Conservation (phyloP, 2,329 filamentous ascomycete genomes). For the Aspergillus uvarum region DNA sequence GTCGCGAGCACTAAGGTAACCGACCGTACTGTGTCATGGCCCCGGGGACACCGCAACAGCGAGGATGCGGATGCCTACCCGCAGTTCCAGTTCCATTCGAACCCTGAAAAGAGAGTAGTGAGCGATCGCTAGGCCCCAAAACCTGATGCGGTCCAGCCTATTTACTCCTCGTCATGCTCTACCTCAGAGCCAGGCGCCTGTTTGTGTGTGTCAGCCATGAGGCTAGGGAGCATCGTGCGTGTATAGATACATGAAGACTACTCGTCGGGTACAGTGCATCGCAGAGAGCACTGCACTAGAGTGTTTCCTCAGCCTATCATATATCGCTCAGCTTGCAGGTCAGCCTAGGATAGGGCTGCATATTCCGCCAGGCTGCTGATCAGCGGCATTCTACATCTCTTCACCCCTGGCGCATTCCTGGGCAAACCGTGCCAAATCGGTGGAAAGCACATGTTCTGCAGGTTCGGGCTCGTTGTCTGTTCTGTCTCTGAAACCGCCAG, state of each 20-base stretch:
- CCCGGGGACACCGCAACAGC: slow-evolving; percentile 46
- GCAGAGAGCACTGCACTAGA: neutral
- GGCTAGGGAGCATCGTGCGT: neutral
- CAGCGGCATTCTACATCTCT: neutral
- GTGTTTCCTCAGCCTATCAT: neutral
- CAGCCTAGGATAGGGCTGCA: no score
- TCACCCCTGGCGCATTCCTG: neutral
- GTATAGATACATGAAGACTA: neutral
- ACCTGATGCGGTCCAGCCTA: no score
- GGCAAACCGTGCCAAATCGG: neutral
- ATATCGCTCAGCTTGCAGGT: neutral
- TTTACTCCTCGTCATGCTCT: slow-evolving; percentile 14
- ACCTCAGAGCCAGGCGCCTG: slow-evolving; percentile 11
- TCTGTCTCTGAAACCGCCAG: no score
- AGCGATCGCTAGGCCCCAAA: no score
- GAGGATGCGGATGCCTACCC: slow-evolving; percentile 49
- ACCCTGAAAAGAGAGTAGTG: slow-evolving; percentile 34
- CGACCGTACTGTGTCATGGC: slow-evolving; percentile 53
- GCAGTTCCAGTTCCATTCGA: slow-evolving; percentile 15
- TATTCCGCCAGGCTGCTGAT: neutral
- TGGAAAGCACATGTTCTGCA: neutral
- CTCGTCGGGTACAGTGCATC: neutral
- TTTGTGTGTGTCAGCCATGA: slow-evolving; percentile 6
- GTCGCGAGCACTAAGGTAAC: slow-evolving; percentile 44
- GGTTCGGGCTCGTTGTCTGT: neutral